These are phyloP conservation scores for Amphichorda felina DNA, from an alignment of 2,329 filamentous ascomycete species.

Conservation along the genomic window DNA sequence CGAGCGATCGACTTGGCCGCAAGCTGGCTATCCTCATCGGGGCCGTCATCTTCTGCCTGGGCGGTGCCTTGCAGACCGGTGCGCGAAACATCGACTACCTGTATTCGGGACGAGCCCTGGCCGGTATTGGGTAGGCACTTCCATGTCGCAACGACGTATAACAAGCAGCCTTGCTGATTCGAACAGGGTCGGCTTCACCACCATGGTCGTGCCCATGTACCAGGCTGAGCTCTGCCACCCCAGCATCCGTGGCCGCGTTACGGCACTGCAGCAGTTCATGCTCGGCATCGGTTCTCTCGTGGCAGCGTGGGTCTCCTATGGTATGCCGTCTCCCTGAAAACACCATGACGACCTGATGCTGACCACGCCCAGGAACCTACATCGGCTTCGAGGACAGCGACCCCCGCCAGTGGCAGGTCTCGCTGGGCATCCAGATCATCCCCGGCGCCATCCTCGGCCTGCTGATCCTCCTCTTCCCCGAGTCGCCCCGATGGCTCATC, in stretches of 20 bases:
- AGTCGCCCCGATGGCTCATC: constrained; percentile 65
- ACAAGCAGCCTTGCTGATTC: constrained; percentile 1
- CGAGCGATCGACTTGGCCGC: constrained; percentile 54
- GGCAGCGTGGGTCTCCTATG: constrained; percentile 65
- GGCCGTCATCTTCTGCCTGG: constrained; percentile 59
- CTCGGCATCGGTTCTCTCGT: constrained; percentile 62
- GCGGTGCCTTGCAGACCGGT: constrained; percentile 62
- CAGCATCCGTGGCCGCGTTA: constrained; percentile 63
- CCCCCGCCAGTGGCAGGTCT: constrained; percentile 21
- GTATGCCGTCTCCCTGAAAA: constrained; percentile 18
- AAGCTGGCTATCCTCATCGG: constrained; percentile 62
- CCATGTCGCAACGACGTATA: not conserved
- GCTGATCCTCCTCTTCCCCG: constrained; percentile 59
- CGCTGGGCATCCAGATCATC: constrained; percentile 57
- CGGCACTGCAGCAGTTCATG: constrained; percentile 73
- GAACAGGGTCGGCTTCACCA: constrained; percentile 29
- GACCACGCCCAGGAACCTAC: constrained; percentile 13
- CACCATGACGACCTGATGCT: not conserved
- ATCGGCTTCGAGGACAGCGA: constrained; percentile 14
- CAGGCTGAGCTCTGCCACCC: constrained; percentile 74
- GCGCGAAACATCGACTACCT: constrained; percentile 47
- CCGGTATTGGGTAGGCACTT: constrained; percentile 40
- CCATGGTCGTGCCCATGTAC: constrained; percentile 45
- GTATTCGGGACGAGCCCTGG: constrained; percentile 58
- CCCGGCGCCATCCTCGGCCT: constrained; percentile 53